phyloP scores from a whole-genome alignment of 306 rosid species.

The Parietaria judaica region DNA sequence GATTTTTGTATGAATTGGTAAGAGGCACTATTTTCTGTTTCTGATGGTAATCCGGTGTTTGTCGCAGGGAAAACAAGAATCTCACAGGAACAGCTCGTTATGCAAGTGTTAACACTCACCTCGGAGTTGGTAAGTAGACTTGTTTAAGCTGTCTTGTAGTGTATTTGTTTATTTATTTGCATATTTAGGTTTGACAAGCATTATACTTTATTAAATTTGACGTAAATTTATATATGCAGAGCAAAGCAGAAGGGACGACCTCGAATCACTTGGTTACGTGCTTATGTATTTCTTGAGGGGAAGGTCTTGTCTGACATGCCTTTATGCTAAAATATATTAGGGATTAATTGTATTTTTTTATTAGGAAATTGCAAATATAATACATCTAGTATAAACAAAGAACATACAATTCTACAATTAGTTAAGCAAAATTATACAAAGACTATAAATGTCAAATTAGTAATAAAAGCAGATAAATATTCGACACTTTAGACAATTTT shows the following conservation, averaged over 20 bases:
- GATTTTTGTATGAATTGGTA: too few species aligned
- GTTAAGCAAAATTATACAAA: too few species aligned
- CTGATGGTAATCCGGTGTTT: slow-evolving; percentile 1
- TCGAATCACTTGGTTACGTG: slow-evolving; percentile 95
- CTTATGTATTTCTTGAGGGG: slow-evolving; percentile 98
- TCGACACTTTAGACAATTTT: neutral
- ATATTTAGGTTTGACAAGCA: slow-evolving; percentile 1
- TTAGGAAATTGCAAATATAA: too few species aligned
- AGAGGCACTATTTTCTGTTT: neutral
- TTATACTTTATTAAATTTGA: slow-evolving; percentile 7
- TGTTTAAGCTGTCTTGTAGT: slow-evolving; percentile 7
- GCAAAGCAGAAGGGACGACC: slow-evolving; percentile 99
- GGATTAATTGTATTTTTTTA: too few species aligned
- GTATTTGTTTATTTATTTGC: slow-evolving; percentile 12
- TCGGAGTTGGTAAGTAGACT: slow-evolving; percentile 81
- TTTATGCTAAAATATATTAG: neutral
- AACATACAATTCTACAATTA: too few species aligned
- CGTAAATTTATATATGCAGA: slow-evolving; percentile 40
- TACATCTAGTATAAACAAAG: too few species aligned
- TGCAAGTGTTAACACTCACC: slow-evolving; percentile 98
- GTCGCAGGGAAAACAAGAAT: slow-evolving; percentile 92
- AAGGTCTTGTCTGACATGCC: slow-evolving; percentile 39
- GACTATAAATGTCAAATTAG: too few species aligned
- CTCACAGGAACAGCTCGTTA: slow-evolving; percentile 99
- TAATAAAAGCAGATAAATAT: too few species aligned